Conservation (phyloP, 768 basidiomycete genomes). For the Russula vinacea region DNA sequence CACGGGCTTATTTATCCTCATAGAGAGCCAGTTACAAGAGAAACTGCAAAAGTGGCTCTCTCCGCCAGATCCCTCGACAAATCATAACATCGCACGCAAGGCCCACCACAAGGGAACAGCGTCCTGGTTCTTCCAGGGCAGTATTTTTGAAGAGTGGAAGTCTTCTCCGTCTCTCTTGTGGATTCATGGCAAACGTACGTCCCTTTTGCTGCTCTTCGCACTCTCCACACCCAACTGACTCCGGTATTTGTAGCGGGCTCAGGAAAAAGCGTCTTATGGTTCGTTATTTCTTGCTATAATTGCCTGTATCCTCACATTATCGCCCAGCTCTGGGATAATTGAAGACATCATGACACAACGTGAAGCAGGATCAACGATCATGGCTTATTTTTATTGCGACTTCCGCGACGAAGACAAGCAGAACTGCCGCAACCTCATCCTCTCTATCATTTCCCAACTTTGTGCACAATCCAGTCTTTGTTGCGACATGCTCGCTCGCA, state of each 20-base stretch:
- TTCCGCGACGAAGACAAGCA: neutral
- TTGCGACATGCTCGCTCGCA: neutral
- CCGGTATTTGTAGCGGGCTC: neutral
- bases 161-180: neutral
- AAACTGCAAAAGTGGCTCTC: conserved; percentile 1
- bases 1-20: neutral
- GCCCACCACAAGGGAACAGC: conserved; percentile 1
- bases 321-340: neutral
- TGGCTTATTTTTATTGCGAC: neutral
- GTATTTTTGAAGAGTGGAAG: conserved; percentile 4
- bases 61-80: neutral
- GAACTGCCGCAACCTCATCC: neutral
- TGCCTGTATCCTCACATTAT: neutral
- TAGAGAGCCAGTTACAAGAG: neutral
- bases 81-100: neutral
- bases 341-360: neutral
- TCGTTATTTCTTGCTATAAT: neutral
- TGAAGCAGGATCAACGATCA: neutral
- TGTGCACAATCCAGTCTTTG: neutral
- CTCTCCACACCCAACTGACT: neutral
- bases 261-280: conserved; percentile 5
- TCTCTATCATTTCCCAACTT: neutral
- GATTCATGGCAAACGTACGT: conserved; percentile 8
- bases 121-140: conserved; percentile 4
- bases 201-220: too few relatives aligned